These are phyloP conservation scores for Corymbia citriodora DNA, from an alignment of 441 rosid species.

Conservation along the genomic window DNA sequence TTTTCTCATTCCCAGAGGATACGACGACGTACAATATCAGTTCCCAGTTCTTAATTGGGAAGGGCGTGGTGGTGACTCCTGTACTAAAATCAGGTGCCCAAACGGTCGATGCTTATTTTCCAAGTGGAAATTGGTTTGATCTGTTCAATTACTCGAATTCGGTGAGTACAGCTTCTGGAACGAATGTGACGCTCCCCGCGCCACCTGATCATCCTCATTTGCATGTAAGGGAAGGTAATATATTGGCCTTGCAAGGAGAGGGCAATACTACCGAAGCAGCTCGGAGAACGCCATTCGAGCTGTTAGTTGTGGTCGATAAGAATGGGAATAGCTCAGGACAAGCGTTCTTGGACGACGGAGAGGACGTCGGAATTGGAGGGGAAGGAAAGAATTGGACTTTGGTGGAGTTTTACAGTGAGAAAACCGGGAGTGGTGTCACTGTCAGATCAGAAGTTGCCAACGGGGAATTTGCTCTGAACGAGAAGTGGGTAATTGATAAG, in stretches of 20 bases:
- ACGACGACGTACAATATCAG: neutral
- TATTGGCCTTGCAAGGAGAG: conserved; percentile 72
- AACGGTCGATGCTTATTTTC: conserved; percentile 48
- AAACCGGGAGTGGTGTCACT: conserved; percentile 6
- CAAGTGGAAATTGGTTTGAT: conserved; percentile 52
- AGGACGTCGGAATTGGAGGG: conserved; percentile 42
- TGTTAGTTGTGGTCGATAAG: conserved; percentile 45
- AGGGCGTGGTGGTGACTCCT: conserved; percentile 52
- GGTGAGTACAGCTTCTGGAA: neutral
- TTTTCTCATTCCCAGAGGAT: neutral
- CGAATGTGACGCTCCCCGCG: neutral
- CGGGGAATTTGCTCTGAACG: conserved; percentile 41
- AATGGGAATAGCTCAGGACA: conserved; percentile 36
- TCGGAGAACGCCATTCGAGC: conserved; percentile 44
- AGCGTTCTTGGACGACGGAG: conserved; percentile 66
- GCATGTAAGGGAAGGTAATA: conserved; percentile 56
- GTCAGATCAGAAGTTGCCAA: conserved; percentile 43
- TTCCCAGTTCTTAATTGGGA: conserved; percentile 45
- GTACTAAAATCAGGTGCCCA: conserved; percentile 26
- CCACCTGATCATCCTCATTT: conserved; percentile 50
- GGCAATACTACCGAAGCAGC: conserved; percentile 60
- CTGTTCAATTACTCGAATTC: conserved; percentile 46
- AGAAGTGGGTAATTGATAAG: conserved; percentile 47
- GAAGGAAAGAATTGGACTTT: conserved; percentile 43
- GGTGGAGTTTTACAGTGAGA: conserved; percentile 30